These are phyloP conservation scores for Chrysoporthe cubensis DNA, from an alignment of 2,329 filamentous ascomycete species.

Conservation along the genomic window DNA sequence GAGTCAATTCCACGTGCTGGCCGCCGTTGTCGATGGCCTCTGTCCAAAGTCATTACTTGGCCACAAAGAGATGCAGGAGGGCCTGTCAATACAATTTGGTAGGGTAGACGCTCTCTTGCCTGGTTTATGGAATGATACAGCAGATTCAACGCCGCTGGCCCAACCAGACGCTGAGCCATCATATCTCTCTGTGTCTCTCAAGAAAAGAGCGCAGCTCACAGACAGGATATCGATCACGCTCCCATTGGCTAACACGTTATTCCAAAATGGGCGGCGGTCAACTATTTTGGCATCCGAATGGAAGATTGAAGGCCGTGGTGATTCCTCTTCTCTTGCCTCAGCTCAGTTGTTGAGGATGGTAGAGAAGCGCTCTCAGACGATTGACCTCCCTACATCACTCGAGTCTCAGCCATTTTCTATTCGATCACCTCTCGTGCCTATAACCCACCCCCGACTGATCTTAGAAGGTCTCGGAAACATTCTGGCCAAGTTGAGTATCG, in stretches of 20 bases:
- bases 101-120: slow-evolving; percentile 47
- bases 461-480: slow-evolving; percentile 77
- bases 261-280: slow-evolving; percentile 57
- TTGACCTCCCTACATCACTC: not conserved
- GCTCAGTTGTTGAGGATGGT: slow-evolving; percentile 10
- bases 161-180: slow-evolving; percentile 42
- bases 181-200: slow-evolving; percentile 47
- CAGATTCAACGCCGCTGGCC: slow-evolving; percentile 24
- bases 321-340: not conserved
- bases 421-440: slow-evolving; percentile 56
- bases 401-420: not conserved
- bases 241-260: slow-evolving; percentile 78
- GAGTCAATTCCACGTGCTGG: slow-evolving; percentile 49
- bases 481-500: slow-evolving; percentile 63
- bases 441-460: slow-evolving; percentile 67
- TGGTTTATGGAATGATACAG: slow-evolving; percentile 44
- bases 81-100: slow-evolving; percentile 58
- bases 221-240: slow-evolving; percentile 50
- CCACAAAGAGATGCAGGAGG: slow-evolving; percentile 39
- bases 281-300: slow-evolving; percentile 29
- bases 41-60: slow-evolving; percentile 40
- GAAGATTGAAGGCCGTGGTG: not conserved
- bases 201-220: slow-evolving; percentile 32
- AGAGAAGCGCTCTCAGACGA: slow-evolving; percentile 16
- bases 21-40: slow-evolving; percentile 61